Evolutionary conservation across 2,329 filamentous ascomycete species (phyloP).

Genomic region (Tolypocladium ophioglossoides): DNA sequence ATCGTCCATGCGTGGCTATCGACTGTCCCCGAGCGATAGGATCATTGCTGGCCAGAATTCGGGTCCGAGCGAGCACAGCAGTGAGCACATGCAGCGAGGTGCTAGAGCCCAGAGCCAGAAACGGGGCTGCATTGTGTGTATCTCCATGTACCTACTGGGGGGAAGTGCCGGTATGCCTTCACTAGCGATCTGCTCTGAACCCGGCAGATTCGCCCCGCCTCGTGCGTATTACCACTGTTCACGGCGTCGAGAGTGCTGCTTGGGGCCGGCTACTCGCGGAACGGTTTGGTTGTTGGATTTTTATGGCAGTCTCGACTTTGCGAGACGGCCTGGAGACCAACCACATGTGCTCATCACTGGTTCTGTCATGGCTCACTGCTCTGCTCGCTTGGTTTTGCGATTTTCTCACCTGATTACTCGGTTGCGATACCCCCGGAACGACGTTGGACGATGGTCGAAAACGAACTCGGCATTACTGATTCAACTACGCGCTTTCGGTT

Average conservation of each 20-base stretch:
- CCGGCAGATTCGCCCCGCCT: background rate
- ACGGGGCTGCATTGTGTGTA: background rate
- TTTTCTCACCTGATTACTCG: constrained; percentile 7
- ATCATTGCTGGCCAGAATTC: constrained; percentile 3
- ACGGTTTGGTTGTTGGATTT: background rate
- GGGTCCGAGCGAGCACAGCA: constrained; percentile 37
- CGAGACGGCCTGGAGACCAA: background rate
- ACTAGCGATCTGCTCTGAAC: background rate
- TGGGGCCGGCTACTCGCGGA: background rate
- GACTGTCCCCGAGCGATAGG: constrained; percentile 2
- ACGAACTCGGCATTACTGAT: constrained; percentile 16
- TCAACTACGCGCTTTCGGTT: constrained; percentile 24
- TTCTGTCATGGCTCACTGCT: constrained; percentile 5
- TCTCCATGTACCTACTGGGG: background rate
- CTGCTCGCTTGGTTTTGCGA: constrained; percentile 6
- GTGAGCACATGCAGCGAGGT: constrained; percentile 28
- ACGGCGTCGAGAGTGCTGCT: background rate
- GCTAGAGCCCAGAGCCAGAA: background rate
- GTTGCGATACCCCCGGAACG: constrained; percentile 8
- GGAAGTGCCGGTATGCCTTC: background rate
- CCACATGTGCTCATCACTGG: background rate
- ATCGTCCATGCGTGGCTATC: constrained; percentile 1
- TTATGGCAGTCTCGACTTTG: background rate
- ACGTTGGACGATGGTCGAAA: constrained; percentile 20
- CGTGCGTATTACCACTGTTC: background rate